Evolutionary conservation across 805 yeast species (phyloP).

Genomic region (Starmerella khaoyaiensis): DNA sequence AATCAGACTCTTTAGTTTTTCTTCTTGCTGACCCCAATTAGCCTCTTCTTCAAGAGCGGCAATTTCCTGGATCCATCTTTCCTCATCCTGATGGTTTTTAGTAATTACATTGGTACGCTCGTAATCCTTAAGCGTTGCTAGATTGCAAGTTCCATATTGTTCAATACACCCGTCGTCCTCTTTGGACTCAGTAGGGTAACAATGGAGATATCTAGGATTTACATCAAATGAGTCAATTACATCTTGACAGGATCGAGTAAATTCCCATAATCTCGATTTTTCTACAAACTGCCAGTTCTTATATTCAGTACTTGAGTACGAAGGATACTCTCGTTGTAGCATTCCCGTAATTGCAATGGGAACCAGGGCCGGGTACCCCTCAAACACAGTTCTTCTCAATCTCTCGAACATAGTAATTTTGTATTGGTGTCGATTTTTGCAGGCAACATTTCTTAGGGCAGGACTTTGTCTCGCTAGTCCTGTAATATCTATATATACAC

Average conservation of each 20-base stretch:
- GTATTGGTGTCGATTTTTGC: slow-evolving; percentile 48
- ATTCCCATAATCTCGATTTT: slow-evolving; percentile 16
- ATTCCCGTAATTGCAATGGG: slow-evolving; percentile 32
- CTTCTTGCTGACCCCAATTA: background rate
- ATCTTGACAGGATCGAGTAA: slow-evolving; percentile 8
- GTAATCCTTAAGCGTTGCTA: slow-evolving; percentile 3
- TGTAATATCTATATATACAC: slow-evolving; percentile 46
- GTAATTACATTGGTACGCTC: slow-evolving; percentile 7
- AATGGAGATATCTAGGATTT: slow-evolving; percentile 5
- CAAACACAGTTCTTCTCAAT: slow-evolving; percentile 42
- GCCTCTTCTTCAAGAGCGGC: background rate
- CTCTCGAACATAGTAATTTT: slow-evolving; percentile 39
- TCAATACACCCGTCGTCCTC: slow-evolving; percentile 5
- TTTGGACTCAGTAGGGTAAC: slow-evolving; percentile 8
- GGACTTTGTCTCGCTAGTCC: slow-evolving; percentile 30
- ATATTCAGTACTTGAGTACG: slow-evolving; percentile 17
- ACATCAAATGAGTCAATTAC: slow-evolving; percentile 1
- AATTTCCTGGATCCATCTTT: background rate
- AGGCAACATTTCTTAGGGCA: slow-evolving; percentile 25
- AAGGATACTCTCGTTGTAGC: slow-evolving; percentile 31
- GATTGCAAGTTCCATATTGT: slow-evolving; percentile 12
- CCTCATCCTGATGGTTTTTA: slow-evolving; percentile 4
- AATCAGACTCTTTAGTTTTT: background rate
- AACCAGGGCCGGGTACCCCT: slow-evolving; percentile 40
- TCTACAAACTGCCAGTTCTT: slow-evolving; percentile 19